Evolutionary conservation across 2,329 filamentous ascomycete genomes (phyloP).

Genomic region (Colletotrichum neosansevieriae): DNA sequence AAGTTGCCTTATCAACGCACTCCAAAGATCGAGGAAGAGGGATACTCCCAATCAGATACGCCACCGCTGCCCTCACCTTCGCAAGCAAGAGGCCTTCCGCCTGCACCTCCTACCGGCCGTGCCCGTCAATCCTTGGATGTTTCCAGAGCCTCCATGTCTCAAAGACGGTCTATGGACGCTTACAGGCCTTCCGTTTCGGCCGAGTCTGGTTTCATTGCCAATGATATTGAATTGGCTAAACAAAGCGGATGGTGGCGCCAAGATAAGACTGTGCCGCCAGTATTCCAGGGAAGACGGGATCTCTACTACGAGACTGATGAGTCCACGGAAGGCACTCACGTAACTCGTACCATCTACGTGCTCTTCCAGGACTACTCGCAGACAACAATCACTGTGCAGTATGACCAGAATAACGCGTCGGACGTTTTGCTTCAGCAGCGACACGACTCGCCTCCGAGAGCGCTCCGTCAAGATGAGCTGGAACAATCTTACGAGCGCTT

Average conservation of each 20-base stretch:
- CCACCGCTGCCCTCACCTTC: slow-evolving; percentile 57
- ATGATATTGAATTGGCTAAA: slow-evolving; percentile 83
- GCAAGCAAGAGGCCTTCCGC: slow-evolving; percentile 39
- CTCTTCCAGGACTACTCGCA: slow-evolving; percentile 97
- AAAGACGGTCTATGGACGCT: slow-evolving; percentile 78
- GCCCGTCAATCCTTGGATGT: slow-evolving; percentile 75
- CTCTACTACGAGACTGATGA: slow-evolving; percentile 87
- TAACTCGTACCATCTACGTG: slow-evolving; percentile 87
- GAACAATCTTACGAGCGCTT: slow-evolving; percentile 87
- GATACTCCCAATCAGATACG: slow-evolving; percentile 55
- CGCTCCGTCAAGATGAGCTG: slow-evolving; percentile 90
- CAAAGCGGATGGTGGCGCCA: slow-evolving; percentile 90
- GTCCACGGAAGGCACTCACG: slow-evolving; percentile 74
- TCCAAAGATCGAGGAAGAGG: slow-evolving; percentile 59
- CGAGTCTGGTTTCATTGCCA: slow-evolving; percentile 87
- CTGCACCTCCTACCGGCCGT: slow-evolving; percentile 30
- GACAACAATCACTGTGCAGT: slow-evolving; percentile 85
- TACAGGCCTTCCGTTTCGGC: slow-evolving; percentile 78
- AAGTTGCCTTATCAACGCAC: slow-evolving; percentile 50
- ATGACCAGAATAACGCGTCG: slow-evolving; percentile 78
- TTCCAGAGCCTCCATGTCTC: slow-evolving; percentile 59
- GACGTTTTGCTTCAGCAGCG: slow-evolving; percentile 85
- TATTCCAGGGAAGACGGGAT: slow-evolving; percentile 85
- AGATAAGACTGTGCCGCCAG: slow-evolving; percentile 81
- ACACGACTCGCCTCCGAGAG: slow-evolving; percentile 85